These are phyloP conservation scores for Leucocoprinus sp. DNA, from an alignment of 768 basidiomycete species.

Conservation along the genomic window DNA sequence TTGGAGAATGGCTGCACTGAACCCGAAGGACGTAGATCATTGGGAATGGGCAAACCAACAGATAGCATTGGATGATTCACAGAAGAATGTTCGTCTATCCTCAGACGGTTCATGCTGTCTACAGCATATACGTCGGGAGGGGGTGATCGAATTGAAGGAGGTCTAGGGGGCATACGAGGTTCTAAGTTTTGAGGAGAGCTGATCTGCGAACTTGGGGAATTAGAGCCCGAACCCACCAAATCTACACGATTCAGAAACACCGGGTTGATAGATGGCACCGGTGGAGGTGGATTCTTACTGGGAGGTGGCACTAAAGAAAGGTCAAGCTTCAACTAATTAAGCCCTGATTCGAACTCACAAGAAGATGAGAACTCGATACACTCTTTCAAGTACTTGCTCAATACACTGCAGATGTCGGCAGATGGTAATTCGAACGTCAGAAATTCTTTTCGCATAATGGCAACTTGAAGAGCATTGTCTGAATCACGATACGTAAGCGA, in stretches of 20 bases:
- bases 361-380: slow-evolving; percentile 76
- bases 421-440: slow-evolving; percentile 60
- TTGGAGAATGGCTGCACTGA: slow-evolving; percentile 27
- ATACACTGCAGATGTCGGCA: slow-evolving; percentile 45
- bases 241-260: slow-evolving; percentile 14
- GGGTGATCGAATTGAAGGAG: slow-evolving; percentile 3
- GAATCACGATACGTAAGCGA: slow-evolving; percentile 7
- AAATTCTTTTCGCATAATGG: slow-evolving; percentile 84
- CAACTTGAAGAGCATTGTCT: slow-evolving; percentile 71
- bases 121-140: slow-evolving; percentile 10
- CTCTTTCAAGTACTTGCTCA: slow-evolving; percentile 67
- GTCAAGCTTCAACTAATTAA: background rate
- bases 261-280: slow-evolving; percentile 42
- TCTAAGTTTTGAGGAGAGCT: slow-evolving; percentile 12
- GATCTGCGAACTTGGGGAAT: slow-evolving; percentile 2
- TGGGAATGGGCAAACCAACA: slow-evolving; percentile 10
- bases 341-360: slow-evolving; percentile 40
- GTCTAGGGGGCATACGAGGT: slow-evolving; percentile 11
- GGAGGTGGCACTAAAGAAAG: slow-evolving; percentile 40
- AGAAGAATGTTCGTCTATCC: slow-evolving; percentile 9
- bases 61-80: slow-evolving; percentile 2
- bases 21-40: slow-evolving; percentile 17
- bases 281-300: slow-evolving; percentile 60
- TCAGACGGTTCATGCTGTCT: slow-evolving; percentile 8
- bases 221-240: slow-evolving; percentile 1